Evolutionary conservation across 352 stramenopile species (phyloP), one percentile per base, ranked within the genome.

Genomic region (Globisporangium alternatum): DNA sequence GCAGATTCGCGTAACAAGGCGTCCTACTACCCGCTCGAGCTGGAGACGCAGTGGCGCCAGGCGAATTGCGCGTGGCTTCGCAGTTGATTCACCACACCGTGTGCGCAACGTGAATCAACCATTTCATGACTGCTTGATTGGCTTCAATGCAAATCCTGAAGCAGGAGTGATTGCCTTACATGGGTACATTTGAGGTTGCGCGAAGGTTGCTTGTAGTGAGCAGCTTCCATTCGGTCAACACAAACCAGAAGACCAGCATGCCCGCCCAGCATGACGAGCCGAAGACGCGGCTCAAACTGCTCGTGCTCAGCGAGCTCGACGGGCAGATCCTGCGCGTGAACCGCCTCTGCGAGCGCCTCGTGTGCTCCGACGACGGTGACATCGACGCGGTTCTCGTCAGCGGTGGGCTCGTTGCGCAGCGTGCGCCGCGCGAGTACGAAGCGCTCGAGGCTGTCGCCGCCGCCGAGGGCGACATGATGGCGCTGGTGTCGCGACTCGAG

Each of bases 381-480:
- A 74, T 93, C 22, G 80, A 90, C 43, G 87, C 80, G n/a, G 75
- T 95, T 60, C 78, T 95, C 39, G 80, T 95, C 25, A 83, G 76
- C 31, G 87, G 84, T 58, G 83, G 83, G 2, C 57, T 92, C 64
- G 81, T 92, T 31, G 66, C 72, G 30, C 74, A 68, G 45, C 72
- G 75, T 31, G 70, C 62, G n/a, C 68, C 77, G 28, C 71, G 72
- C 52, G 76, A 65, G 33, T 93, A 91, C 66, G 73, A 81, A 12
- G 66, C 70, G 44, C 72, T 84, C 10, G 85, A 93, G 70, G 69
- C 61, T 10, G 74, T 89, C 30, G 84, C 83, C 3, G 82, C 83
- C 4, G 87, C 85, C 25, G 87, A 96, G 76, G 88, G 88, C 66
- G 88, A 96, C 71, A 94, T 95, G 86, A 95, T 91, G 81, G 84